These are phyloP conservation scores for Daldinia grandis DNA, from an alignment of 495 filamentous ascomycete species.

Conservation along the genomic window DNA sequence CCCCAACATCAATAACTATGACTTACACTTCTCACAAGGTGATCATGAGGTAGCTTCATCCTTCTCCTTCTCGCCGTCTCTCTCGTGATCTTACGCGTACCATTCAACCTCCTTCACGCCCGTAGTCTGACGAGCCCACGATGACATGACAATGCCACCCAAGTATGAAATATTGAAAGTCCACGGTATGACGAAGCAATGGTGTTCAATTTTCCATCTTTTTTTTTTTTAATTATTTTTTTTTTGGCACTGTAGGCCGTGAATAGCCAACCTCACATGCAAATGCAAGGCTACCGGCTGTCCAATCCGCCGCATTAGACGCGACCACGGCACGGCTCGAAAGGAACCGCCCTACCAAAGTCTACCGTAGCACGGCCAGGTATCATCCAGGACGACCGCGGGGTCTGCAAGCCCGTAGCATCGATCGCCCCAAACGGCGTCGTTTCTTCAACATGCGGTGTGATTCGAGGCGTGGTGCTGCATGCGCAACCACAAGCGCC, in stretches of 20 bases:
- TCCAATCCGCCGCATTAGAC: constrained; percentile 1
- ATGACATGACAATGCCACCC: too few relatives aligned
- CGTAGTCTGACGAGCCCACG: not conserved
- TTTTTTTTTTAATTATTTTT: too few relatives aligned
- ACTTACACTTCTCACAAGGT: not conserved
- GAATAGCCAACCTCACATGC: not conserved
- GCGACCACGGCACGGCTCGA: not conserved
- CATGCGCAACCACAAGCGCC: constrained; percentile 4
- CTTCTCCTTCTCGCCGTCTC: not conserved
- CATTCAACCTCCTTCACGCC: not conserved
- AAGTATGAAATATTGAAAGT: too few relatives aligned
- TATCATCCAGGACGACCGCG: not conserved
- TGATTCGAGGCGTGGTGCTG: constrained; percentile 26
- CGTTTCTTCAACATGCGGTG: constrained; percentile 14
- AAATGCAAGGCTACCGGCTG: constrained; percentile 1
- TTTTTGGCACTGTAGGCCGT: not conserved
- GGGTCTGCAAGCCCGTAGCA: constrained; percentile 2
- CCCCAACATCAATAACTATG: not conserved
- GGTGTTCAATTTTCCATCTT: too few relatives aligned
- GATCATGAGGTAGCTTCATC: not conserved
- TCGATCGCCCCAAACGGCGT: not conserved
- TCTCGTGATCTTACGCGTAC: not conserved
- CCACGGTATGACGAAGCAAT: too few relatives aligned
- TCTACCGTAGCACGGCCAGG: not conserved
- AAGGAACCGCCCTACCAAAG: not conserved